Evolutionary conservation across 2,329 filamentous ascomycete species (phyloP).

Genomic region (Dothideomycetes sp.): DNA sequence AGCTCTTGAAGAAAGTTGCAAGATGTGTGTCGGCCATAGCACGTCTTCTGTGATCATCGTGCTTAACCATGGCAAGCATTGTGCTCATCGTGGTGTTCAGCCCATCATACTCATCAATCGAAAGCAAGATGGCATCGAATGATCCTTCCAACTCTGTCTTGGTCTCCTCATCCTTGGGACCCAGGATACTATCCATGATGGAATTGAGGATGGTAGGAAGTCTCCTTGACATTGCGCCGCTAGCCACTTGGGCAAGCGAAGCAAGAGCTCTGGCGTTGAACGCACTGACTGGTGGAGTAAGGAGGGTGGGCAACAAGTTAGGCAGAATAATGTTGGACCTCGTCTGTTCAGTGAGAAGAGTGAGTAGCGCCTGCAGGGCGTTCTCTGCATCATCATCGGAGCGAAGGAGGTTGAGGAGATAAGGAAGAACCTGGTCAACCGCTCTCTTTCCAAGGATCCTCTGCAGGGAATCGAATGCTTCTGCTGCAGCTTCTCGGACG

Average conservation of each 20-base stretch:
- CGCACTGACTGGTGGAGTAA: conserved; percentile 76
- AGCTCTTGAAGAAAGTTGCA: conserved; percentile 71
- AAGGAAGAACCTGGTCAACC: conserved; percentile 88
- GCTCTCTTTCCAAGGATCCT: conserved; percentile 88
- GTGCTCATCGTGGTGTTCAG: conserved; percentile 94
- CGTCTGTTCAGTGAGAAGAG: conserved; percentile 83
- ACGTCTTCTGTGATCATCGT: conserved; percentile 81
- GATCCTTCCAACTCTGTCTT: conserved; percentile 63
- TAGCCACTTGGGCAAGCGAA: conserved; percentile 84
- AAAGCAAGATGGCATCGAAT: conserved; percentile 81
- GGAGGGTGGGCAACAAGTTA: conserved; percentile 87
- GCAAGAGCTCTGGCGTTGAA: conserved; percentile 95
- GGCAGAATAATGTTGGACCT: conserved; percentile 94
- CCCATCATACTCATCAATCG: conserved; percentile 92
- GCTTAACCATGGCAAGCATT: conserved; percentile 75
- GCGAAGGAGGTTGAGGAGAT: conserved; percentile 79
- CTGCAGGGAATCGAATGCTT: conserved; percentile 92
- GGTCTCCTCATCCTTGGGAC: conserved; percentile 63
- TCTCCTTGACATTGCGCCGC: conserved; percentile 79
- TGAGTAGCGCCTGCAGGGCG: conserved; percentile 82
- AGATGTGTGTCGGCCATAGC: conserved; percentile 69
- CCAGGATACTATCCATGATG: conserved; percentile 84
- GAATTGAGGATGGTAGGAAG: conserved; percentile 85
- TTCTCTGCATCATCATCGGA: conserved; percentile 82
- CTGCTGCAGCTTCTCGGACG: conserved; percentile 88